Evolutionary conservation across 1,284 basidiomycete genomes (phyloP), one percentile per base, ranked within the genome.

Genomic region (Irpex sp.): DNA sequence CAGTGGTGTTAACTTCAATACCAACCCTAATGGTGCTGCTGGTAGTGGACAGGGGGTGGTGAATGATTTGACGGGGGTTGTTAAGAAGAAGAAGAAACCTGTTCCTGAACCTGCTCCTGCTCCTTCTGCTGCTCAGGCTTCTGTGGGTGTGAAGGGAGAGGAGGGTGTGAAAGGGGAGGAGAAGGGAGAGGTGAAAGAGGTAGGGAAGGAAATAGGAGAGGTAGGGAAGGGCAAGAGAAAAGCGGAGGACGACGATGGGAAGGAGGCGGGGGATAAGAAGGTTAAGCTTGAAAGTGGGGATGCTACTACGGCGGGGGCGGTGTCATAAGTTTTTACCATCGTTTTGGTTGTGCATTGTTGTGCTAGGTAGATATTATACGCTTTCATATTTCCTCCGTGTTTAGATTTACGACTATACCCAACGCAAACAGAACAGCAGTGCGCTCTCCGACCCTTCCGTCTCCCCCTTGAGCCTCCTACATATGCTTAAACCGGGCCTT

Each of bases 21-120:
- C n/a, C n/a, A n/a, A n/a, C n/a, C 78, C 92, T 35, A 87, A 86
- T 61, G 76, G 72, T 15, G 31, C 6, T 11, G 9, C 21, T 6
- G 51, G 33, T 26, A 70, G 21, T 26, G 21, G 21, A 26, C 21
- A 26, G 21, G 26, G 26, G 47, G 66, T 72, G 36, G 87, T 95
- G 37, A 93, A 93, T 69, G 92, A 95, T 70, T 78, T 95, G 54
- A 94, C 92, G 4, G 83, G 83, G 9, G 88, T 93, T 73, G 90
- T 93, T 31, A 88, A 89, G 72, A 95, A 94, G 81, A 94, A 93
- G 81, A 93, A 92, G 75, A 89, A 86, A 72, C 75, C 19, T 72
- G 78, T 67, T 11, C 39, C 39, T 43, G 53, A 15, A 31, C 21
- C 21, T 26, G 21, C 21, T 26, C 1, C 1, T 26, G 21, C 21